These are phyloP conservation scores for Taiwanofungus camphoratus DNA, from an alignment of 1,284 basidiomycete genomes.

Conservation along the genomic window DNA sequence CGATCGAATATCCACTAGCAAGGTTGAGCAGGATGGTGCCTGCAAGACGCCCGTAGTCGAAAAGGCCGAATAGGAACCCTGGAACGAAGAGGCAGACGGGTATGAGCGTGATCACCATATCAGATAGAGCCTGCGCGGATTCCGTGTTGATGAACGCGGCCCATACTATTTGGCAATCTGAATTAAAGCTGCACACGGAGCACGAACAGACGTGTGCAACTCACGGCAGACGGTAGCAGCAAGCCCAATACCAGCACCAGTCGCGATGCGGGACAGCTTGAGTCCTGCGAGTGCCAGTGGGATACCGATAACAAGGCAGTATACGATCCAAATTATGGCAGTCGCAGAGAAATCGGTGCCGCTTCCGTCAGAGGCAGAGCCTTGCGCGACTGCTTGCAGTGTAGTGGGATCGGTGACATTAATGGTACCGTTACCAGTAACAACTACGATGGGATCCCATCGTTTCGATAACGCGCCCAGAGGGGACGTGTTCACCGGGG, in stretches of 20 bases:
- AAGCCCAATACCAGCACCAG: slow-evolving; percentile 47
- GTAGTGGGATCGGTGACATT: slow-evolving; percentile 41
- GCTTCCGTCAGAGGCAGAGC: slow-evolving; percentile 50
- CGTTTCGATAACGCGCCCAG: background rate
- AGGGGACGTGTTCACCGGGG: background rate
- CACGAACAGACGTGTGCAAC: slow-evolving; percentile 16
- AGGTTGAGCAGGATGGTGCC: slow-evolving; percentile 43
- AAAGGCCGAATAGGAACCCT: slow-evolving; percentile 47
- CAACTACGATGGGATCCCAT: slow-evolving; percentile 25
- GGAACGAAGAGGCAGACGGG: slow-evolving; percentile 42
- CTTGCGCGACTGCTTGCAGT: slow-evolving; percentile 41
- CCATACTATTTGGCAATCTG: slow-evolving; percentile 36
- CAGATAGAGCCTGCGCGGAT: slow-evolving; percentile 40
- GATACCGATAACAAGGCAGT: slow-evolving; percentile 42
- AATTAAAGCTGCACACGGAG: background rate
- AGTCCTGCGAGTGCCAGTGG: slow-evolving; percentile 53
- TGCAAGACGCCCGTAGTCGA: slow-evolving; percentile 41
- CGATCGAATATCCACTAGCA: slow-evolving; percentile 50
- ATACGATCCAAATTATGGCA: slow-evolving; percentile 53
- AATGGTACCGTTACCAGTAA: slow-evolving; percentile 35
- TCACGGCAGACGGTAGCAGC: slow-evolving; percentile 43
- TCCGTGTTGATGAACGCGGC: slow-evolving; percentile 54
- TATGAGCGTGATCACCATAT: slow-evolving; percentile 44
- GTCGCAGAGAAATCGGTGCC: slow-evolving; percentile 42
- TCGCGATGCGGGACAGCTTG: slow-evolving; percentile 47